Evolutionary conservation across 1,284 basidiomycete genomes (phyloP).

Genomic region (Paramarasmius palmivorus): DNA sequence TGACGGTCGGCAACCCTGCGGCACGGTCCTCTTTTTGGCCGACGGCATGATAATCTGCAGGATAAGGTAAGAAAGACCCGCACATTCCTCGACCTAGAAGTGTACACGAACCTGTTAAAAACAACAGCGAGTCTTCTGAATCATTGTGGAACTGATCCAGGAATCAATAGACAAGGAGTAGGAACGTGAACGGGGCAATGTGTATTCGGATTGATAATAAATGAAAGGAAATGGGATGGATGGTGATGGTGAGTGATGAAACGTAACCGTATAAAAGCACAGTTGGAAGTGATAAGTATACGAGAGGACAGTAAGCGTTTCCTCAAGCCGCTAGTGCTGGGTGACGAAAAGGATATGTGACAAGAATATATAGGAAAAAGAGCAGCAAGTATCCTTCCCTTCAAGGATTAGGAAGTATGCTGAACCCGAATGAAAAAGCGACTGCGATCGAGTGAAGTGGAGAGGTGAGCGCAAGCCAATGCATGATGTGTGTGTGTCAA

Average conservation of each 20-base stretch:
- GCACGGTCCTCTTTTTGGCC: too few relatives aligned
- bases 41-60: too few relatives aligned
- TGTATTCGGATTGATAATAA: constrained; percentile 4
- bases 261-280: constrained; percentile 4
- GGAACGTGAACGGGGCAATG: constrained; percentile 78
- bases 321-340: constrained; percentile 33
- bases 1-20: too few relatives aligned
- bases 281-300: constrained; percentile 5
- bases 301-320: neutral
- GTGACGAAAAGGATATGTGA: constrained; percentile 17
- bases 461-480: constrained; percentile 5
- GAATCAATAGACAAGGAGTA: constrained; percentile 20
- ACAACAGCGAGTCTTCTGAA: constrained; percentile 86
- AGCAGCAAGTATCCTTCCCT: constrained; percentile 24
- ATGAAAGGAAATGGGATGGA: constrained; percentile 13
- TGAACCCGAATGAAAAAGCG: constrained; percentile 62
- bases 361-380: constrained; percentile 21
- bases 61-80: too few relatives aligned
- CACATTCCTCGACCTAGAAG: constrained; percentile 1
- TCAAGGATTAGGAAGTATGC: constrained; percentile 20
- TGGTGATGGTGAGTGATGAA: neutral
- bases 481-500: constrained; percentile 9
- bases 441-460: constrained; percentile 51
- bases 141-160: constrained; percentile 77
- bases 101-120: constrained; percentile 63